Conservation (phyloP, 1,139 yeast genomes). For the Maudiozyma humilis region DNA sequence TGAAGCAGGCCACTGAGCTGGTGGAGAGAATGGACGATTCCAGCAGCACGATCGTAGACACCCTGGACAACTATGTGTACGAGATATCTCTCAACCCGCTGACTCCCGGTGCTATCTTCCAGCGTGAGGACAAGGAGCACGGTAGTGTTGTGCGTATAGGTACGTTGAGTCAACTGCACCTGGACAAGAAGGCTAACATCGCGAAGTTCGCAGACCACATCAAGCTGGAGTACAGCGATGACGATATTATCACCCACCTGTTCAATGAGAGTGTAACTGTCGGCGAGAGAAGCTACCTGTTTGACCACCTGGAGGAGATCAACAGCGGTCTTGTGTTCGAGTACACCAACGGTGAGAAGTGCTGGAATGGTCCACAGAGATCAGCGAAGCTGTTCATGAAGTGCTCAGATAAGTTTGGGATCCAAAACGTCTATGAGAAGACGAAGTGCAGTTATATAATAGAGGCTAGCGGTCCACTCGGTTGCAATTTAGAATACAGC, state of each 20-base stretch:
- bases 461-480: constrained; percentile 59
- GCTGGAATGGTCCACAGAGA: constrained; percentile 94
- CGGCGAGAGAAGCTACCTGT: constrained; percentile 22
- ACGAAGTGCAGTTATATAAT: constrained; percentile 77
- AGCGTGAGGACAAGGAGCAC: constrained; percentile 18
- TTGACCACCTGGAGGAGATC: constrained; percentile 25
- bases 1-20: constrained; percentile 12
- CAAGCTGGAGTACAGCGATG: constrained; percentile 17
- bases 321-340: constrained; percentile 35
- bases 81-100: constrained; percentile 20
- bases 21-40: constrained; percentile 9
- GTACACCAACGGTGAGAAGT: constrained; percentile 63
- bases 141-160: constrained; percentile 23
- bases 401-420: constrained; percentile 55
- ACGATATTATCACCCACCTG: constrained; percentile 22
- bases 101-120: constrained; percentile 15
- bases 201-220: constrained; percentile 19
- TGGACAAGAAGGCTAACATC: constrained; percentile 14
- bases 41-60: constrained; percentile 10
- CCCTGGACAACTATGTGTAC: constrained; percentile 22
- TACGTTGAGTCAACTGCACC: constrained; percentile 11
- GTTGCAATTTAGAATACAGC: constrained; percentile 38
- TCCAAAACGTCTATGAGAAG: constrained; percentile 71
- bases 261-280: constrained; percentile 20
- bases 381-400: constrained; percentile 54